phyloP scores from a whole-genome alignment of 495 filamentous ascomycete genomes.

The Cladorrhinum samala region DNA sequence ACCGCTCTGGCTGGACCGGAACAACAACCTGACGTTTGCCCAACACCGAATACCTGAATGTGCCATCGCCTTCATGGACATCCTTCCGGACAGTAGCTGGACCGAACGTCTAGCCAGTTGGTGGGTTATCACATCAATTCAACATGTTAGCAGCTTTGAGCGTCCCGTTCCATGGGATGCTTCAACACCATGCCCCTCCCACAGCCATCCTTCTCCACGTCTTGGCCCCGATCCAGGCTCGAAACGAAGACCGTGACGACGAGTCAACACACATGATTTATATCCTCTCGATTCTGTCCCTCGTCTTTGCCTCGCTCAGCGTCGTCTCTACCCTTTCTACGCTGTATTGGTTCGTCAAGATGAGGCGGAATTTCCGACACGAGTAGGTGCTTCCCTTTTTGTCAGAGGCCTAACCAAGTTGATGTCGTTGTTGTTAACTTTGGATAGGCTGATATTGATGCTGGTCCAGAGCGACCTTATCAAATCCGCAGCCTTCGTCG shows the following conservation, averaged over 20 bases:
- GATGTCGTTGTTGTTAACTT: not conserved
- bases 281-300: constrained; percentile 21
- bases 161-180: not conserved
- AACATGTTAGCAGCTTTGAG: not conserved
- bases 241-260: not conserved
- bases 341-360: constrained; percentile 68
- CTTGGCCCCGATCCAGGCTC: not conserved
- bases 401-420: not conserved
- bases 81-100: constrained; percentile 14
- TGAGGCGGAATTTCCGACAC: constrained; percentile 68
- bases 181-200: not conserved
- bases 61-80: constrained; percentile 7
- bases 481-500: constrained; percentile 58
- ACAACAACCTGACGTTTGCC: constrained; percentile 1
- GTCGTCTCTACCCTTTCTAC: constrained; percentile 44
- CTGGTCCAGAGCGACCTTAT: constrained; percentile 63
- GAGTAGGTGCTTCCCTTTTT: constrained; percentile 44
- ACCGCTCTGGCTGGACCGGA: not conserved
- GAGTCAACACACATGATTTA: constrained; percentile 1
- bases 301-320: constrained; percentile 42
- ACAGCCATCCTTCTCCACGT: not conserved
- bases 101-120: constrained; percentile 12
- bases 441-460: constrained; percentile 59
- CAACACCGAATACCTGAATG: too few relatives aligned
- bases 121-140: constrained; percentile 1